These are phyloP conservation scores for Dothistroma pini DNA, from an alignment of 2,329 filamentous ascomycete species.

Conservation along the genomic window DNA sequence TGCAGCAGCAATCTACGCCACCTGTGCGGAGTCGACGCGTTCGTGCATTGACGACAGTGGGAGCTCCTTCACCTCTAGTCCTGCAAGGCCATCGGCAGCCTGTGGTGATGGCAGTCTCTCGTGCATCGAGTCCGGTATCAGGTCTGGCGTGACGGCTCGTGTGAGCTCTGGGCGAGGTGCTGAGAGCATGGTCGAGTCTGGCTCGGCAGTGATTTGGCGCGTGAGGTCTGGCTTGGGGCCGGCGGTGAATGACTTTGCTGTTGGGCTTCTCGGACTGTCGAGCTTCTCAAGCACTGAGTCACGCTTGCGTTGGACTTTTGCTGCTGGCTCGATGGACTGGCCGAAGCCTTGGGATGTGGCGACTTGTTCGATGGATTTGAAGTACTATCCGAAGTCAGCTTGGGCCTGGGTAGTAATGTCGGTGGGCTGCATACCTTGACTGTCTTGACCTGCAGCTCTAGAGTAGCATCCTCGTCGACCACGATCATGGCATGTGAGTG, in stretches of 20 bases:
- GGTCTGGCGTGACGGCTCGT: slow-evolving; percentile 33
- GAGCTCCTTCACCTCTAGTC: slow-evolving; percentile 31
- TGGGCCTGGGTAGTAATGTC: not conserved
- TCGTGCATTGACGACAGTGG: slow-evolving; percentile 34
- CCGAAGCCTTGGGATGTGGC: slow-evolving; percentile 44
- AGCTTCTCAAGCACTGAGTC: slow-evolving; percentile 36
- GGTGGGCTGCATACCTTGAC: slow-evolving; percentile 31
- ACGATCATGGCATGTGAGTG: slow-evolving; percentile 80
- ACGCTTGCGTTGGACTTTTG: slow-evolving; percentile 32
- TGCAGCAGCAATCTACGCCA: slow-evolving; percentile 2
- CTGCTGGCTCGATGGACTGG: slow-evolving; percentile 40
- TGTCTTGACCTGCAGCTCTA: slow-evolving; percentile 48
- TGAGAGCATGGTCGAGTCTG: slow-evolving; percentile 29
- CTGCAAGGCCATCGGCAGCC: slow-evolving; percentile 20
- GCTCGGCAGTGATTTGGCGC: slow-evolving; percentile 30
- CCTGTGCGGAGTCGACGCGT: slow-evolving; percentile 29
- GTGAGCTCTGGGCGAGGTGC: slow-evolving; percentile 20
- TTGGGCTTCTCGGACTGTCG: slow-evolving; percentile 29
- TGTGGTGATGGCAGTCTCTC: slow-evolving; percentile 23
- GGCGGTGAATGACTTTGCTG: slow-evolving; percentile 21
- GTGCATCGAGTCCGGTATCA: slow-evolving; percentile 37
- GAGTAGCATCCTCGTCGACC: slow-evolving; percentile 67
- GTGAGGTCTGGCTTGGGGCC: slow-evolving; percentile 18
- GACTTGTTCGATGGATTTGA: slow-evolving; percentile 49
- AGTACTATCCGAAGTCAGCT: slow-evolving; percentile 38